Evolutionary conservation across 345 rosid genomes (phyloP).

Genomic region (Moricandia moricandioides): DNA sequence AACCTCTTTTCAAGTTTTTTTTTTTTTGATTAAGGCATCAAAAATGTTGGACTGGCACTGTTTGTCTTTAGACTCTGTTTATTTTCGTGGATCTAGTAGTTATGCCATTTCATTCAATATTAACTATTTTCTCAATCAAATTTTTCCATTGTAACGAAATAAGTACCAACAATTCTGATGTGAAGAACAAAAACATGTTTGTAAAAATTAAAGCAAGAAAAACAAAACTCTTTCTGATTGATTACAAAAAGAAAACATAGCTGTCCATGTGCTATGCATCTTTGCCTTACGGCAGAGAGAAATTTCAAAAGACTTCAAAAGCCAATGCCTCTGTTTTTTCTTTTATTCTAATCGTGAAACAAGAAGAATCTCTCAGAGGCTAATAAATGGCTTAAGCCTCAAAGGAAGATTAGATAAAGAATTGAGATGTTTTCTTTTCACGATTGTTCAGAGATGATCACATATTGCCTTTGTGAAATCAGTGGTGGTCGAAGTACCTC

Average conservation of each 20-base stretch:
- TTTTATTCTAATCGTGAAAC: constrained; percentile 4
- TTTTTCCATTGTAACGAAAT: too few relatives aligned
- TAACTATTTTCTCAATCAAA: neutral
- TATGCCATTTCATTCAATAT: neutral
- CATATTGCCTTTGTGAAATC: constrained; percentile 91
- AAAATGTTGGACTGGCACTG: too few relatives aligned
- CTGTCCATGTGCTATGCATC: neutral
- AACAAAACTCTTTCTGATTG: neutral
- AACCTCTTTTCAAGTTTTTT: too few relatives aligned
- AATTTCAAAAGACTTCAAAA: neutral
- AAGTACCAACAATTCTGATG: neutral
- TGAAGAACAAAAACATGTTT: neutral
- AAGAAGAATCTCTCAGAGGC: constrained; percentile 21
- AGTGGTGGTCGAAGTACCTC: constrained; percentile 69
- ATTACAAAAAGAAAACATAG: neutral
- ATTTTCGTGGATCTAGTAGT: neutral
- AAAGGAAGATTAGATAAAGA: constrained; percentile 11
- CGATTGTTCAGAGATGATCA: constrained; percentile 62
- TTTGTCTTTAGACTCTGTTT: neutral
- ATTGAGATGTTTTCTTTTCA: constrained; percentile 21
- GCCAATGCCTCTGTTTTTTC: neutral
- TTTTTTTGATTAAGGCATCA: too few relatives aligned
- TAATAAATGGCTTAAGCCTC: neutral
- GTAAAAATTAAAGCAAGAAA: neutral
- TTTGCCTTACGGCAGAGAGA: neutral